phyloP scores from a whole-genome alignment of 192 early-diverging fungal species.

The Chytriomyces confervae region DNA sequence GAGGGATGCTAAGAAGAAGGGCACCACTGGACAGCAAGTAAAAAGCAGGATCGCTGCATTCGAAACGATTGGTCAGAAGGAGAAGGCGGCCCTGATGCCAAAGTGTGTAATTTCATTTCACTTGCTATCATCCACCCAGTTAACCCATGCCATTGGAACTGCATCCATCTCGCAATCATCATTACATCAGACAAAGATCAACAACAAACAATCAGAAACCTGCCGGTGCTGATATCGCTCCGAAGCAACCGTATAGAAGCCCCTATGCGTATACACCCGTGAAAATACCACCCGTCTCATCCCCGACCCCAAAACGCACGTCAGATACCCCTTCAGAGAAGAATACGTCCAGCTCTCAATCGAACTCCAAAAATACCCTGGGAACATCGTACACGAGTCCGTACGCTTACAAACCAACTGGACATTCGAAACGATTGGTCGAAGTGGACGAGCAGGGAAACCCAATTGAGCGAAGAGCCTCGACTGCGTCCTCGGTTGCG shows the following conservation, averaged over 20 bases:
- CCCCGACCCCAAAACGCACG: neutral
- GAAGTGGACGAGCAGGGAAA: neutral
- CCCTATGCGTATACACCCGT: conserved; percentile 23
- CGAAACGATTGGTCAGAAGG: neutral
- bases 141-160: neutral
- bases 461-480: neutral
- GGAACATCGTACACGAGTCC: conserved; percentile 22
- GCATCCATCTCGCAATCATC: neutral
- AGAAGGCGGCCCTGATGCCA: neutral
- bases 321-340: neutral
- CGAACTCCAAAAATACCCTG: conserved; percentile 11
- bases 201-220: neutral
- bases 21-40: neutral
- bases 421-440: neutral
- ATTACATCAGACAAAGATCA: neutral
- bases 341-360: neutral
- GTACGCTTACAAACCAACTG: conserved; percentile 25
- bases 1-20: neutral
- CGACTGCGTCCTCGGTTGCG: neutral
- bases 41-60: neutral
- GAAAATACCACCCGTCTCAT: neutral
- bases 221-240: neutral
- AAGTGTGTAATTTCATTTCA: neutral
- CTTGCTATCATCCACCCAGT: neutral
- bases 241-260: conserved; percentile 18